phyloP scores from a whole-genome alignment of 2,329 filamentous ascomycete species.

The Bipolaris oryzae region DNA sequence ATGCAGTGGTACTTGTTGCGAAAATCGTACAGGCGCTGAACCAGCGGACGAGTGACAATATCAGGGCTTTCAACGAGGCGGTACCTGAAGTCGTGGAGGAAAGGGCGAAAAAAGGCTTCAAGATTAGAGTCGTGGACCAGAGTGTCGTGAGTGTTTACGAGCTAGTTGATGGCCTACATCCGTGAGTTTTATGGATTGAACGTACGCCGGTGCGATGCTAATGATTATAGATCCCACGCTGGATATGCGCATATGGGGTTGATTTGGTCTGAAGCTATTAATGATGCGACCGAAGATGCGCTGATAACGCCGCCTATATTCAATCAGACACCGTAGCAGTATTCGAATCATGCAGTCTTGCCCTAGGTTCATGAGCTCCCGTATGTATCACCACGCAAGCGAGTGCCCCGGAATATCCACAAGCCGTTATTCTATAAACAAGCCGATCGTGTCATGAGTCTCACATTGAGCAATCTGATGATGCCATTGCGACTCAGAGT shows the following conservation, averaged over 20 bases:
- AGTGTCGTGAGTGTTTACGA: constrained; percentile 22
- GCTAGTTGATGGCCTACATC: constrained; percentile 37
- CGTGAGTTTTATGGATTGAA: constrained; percentile 20
- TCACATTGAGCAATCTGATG: neutral
- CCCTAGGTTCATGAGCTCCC: neutral
- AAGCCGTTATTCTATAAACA: neutral
- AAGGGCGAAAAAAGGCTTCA: constrained; percentile 25
- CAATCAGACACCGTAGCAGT: neutral
- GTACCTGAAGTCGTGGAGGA: constrained; percentile 30
- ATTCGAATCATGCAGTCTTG: neutral
- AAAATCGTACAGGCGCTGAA: constrained; percentile 39
- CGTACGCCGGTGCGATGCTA: neutral
- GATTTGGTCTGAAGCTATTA: constrained; percentile 30
- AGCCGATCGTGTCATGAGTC: neutral
- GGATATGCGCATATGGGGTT: constrained; percentile 41
- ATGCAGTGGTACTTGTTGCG: constrained; percentile 47
- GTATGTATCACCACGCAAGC: neutral
- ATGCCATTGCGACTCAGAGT: constrained; percentile 7
- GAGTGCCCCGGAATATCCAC: neutral
- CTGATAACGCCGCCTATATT: constrained; percentile 21
- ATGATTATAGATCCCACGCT: constrained; percentile 23
- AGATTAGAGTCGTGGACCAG: constrained; percentile 37
- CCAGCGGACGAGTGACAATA: constrained; percentile 16
- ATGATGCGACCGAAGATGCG: constrained; percentile 4
- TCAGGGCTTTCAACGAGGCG: constrained; percentile 31